Percentiles rank a stretch among this genome's conserved stretches.
These are phyloP conservation scores for Fraxinus latifolia DNA, from an alignment of 305 asterid species.

Conservation along the genomic window DNA sequence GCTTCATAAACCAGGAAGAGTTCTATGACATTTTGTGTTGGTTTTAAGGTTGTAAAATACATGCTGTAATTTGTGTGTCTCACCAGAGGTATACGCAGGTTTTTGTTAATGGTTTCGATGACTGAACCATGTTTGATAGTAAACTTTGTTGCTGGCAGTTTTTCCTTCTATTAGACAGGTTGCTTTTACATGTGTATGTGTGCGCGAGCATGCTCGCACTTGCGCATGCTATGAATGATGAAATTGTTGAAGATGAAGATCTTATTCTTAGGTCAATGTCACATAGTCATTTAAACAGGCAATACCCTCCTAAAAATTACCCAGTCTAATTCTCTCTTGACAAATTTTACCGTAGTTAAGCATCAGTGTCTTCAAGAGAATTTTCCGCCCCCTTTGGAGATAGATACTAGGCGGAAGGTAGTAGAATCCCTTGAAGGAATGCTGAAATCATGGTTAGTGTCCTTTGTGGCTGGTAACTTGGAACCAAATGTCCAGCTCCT, in stretches of 20 bases:
- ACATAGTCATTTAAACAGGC: background rate
- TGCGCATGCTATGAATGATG: background rate
- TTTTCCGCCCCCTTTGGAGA: background rate
- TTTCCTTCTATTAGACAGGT: background rate
- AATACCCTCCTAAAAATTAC: background rate
- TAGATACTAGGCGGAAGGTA: conserved; percentile 17
- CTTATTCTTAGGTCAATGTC: background rate
- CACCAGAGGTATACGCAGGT: background rate
- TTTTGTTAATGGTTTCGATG: background rate
- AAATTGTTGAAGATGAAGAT: background rate
- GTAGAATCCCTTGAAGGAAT: conserved; percentile 37
- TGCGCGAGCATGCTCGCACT: background rate
- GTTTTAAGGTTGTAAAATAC: background rate
- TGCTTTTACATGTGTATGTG: background rate
- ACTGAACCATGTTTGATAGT: background rate
- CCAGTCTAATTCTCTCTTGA: background rate
- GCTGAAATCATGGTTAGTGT: conserved; percentile 33
- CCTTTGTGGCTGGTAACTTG: conserved; percentile 43
- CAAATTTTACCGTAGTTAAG: background rate
- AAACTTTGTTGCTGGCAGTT: background rate
- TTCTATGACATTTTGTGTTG: background rate
- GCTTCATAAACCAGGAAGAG: background rate
- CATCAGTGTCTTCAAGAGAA: background rate
- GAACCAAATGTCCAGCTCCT: conserved; percentile 45
- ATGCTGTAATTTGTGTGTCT: background rate